Base-by-base conservation (phyloP, 305 asterid genomes). In the Salvia sclarea region DNA sequence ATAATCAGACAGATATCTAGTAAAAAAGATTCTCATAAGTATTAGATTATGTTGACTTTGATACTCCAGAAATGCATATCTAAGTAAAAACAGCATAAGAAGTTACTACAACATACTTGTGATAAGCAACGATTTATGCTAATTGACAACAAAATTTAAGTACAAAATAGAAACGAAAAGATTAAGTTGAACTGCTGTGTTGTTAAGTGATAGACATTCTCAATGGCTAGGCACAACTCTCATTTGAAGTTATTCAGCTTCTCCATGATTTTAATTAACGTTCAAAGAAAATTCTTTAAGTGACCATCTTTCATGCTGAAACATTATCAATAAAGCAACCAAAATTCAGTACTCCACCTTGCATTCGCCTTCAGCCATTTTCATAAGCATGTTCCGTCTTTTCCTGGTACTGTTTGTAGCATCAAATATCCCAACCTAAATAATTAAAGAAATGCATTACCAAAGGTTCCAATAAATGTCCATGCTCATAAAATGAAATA, bases 361-460 rank as follows among this genome's bases (percentile, higher is more conserved):
- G 93, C 99, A 94, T 66, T 84, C 85, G 63, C 99, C 98, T 82
- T 89, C 99, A 58, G 99, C 98, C 97, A 94, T 66, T 82, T 61
- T 79, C 99, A 91, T 91, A 65, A 94, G 98, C 99, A 94, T 87
- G 80, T 91, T 94, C 79, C 99, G 86, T 79, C 99, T 84, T 72
- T 74, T 68, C 76, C 88, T 80, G 56, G 96, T 86, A 78, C 99
- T 94, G 83, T 94, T 94, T 58, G 99, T 91, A 70, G 99, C 99
- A 70, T 94, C 99, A 75, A 94, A 89, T 80, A 94, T 88, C 71
- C 99, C 99, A 67, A 94, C 99, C 99, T 94, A 75, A 75, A 69
- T 54, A 62, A 64, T 64, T 33, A 65, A 33, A 33, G 68, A 73
- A 66, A 57, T 71, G 40, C 73, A 74, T 79, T 71, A 71, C 33